Percentiles rank a stretch among this genome's conserved stretches.
Conservation (phyloP, 192 early-diverging fungal species). For the Neocallimastix lanati region DNA sequence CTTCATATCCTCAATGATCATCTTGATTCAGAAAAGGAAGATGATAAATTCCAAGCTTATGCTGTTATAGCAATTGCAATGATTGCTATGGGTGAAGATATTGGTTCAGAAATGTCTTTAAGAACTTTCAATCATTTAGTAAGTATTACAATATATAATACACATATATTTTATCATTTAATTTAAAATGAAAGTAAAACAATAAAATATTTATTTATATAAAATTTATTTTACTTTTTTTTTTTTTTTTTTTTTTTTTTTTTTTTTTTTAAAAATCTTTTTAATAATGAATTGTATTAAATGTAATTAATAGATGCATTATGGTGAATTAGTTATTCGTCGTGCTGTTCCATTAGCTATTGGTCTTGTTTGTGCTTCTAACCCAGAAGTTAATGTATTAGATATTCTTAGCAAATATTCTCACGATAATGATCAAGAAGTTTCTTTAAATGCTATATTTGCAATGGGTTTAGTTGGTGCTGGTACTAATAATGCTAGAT, state of each 20-base stretch:
- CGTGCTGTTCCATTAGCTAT: slow-evolving; percentile 86
- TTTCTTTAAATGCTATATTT: slow-evolving; percentile 89
- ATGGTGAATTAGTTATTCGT: slow-evolving; percentile 89
- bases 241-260: neutral
- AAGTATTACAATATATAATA: too few species aligned
- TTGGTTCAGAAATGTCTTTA: slow-evolving; percentile 90
- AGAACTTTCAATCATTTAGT: slow-evolving; percentile 86
- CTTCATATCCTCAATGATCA: slow-evolving; percentile 90
- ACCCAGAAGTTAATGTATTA: slow-evolving; percentile 77
- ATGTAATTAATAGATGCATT: slow-evolving; percentile 71
- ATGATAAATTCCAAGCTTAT: slow-evolving; percentile 76
- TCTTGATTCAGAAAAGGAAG: slow-evolving; percentile 68
- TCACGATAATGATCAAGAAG: slow-evolving; percentile 91
- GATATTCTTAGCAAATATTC: slow-evolving; percentile 96
- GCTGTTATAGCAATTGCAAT: slow-evolving; percentile 89
- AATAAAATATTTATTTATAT: too few species aligned
- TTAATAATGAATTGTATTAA: too few species aligned
- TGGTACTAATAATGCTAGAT: slow-evolving; percentile 95
- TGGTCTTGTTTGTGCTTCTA: slow-evolving; percentile 85
- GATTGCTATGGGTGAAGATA: slow-evolving; percentile 92
- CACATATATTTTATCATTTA: too few species aligned
- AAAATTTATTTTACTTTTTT: too few species aligned
- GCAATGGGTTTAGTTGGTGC: slow-evolving; percentile 98
- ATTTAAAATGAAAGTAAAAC: too few species aligned
- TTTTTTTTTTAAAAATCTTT: neutral